Conservation (phyloP, 2,329 filamentous ascomycete species). For the Fusarium pseudoanthophilum region DNA sequence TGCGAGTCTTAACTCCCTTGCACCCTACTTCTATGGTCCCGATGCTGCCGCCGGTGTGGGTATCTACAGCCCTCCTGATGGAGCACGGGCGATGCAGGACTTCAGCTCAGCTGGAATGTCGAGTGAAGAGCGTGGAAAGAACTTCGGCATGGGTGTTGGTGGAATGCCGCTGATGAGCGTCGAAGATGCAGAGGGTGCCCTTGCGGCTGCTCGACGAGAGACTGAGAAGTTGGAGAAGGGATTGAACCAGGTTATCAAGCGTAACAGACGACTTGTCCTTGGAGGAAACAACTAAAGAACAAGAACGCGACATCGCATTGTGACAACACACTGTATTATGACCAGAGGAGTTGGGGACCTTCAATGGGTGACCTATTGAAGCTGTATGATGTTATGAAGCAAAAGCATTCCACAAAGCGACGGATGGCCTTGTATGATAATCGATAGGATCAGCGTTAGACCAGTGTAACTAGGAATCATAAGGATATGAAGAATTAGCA, state of each 20-base stretch:
- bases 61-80: constrained; percentile 55
- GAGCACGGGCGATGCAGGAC: constrained; percentile 49
- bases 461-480: not conserved
- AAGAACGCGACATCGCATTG: not conserved
- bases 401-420: not conserved
- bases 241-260: constrained; percentile 68
- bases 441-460: not conserved
- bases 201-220: constrained; percentile 65
- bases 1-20: constrained; percentile 64
- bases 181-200: constrained; percentile 70
- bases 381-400: constrained; percentile 14
- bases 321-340: not conserved
- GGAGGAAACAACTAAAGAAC: constrained; percentile 45
- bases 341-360: not conserved
- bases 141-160: constrained; percentile 46
- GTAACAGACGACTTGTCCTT: constrained; percentile 66
- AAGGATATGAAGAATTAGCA: not conserved
- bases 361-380: not conserved
- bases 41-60: constrained; percentile 57
- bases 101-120: constrained; percentile 46
- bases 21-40: constrained; percentile 66
- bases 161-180: constrained; percentile 68
- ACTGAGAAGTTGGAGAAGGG: constrained; percentile 71
- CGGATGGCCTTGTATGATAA: constrained; percentile 15
- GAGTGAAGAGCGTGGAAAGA: constrained; percentile 48